phyloP scores from a whole-genome alignment of 1,284 basidiomycete species.

The Puccinia horiana region DNA sequence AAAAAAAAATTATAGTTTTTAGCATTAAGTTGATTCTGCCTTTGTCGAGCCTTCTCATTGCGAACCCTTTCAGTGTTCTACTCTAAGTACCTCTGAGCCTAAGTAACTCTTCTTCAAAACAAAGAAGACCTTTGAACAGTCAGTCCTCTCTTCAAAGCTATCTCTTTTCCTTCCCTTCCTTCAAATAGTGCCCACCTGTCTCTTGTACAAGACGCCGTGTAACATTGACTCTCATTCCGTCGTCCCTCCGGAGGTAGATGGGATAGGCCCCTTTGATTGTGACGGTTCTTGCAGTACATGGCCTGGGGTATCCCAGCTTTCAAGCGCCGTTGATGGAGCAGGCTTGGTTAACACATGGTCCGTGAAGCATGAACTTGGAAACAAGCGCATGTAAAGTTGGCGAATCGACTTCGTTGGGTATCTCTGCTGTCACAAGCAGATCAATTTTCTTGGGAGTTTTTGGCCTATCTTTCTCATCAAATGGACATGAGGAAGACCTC shows the following conservation, averaged over 20 bases:
- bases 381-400: background rate
- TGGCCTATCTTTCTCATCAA: background rate
- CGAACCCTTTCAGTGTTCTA: no score
- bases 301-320: background rate
- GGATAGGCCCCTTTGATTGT: background rate
- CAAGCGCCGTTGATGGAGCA: background rate
- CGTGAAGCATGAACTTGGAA: background rate
- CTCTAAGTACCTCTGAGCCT: no score
- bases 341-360: background rate
- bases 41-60: no score
- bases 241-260: background rate
- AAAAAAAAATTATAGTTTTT: no score
- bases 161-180: no score
- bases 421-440: background rate
- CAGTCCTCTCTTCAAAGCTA: no score
- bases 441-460: background rate
- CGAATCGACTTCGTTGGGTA: background rate
- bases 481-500: slow-evolving; percentile 24
- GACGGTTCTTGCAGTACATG: background rate
- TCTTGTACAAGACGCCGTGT: no score
- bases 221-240: background rate
- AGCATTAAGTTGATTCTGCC: no score
- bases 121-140: no score
- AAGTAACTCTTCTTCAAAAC: no score
- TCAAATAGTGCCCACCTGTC: no score